A percentile compares a stretch with the other conserved stretches of the same genome.
These are phyloP conservation scores for Suhomyces kunorum DNA, from an alignment of 1,139 yeast genomes.

Conservation along the genomic window DNA sequence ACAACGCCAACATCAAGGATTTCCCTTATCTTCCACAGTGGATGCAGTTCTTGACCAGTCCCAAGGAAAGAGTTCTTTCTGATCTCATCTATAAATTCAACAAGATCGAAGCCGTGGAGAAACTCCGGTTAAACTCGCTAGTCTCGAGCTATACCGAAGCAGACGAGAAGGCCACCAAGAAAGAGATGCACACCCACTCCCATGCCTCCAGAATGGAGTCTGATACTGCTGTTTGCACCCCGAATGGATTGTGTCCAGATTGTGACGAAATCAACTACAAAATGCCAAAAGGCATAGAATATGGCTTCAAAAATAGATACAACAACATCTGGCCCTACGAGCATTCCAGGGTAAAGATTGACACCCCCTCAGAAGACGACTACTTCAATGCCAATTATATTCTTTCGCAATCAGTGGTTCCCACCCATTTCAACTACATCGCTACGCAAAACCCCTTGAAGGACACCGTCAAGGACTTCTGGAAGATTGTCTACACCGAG, in stretches of 20 bases:
- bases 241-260: conserved; percentile 44
- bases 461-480: conserved; percentile 45
- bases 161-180: conserved; percentile 4
- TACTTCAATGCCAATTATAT: conserved; percentile 49
- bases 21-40: conserved; percentile 45
- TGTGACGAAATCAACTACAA: conserved; percentile 47
- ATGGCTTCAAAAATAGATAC: conserved; percentile 47
- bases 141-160: conserved; percentile 11
- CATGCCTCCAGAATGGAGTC: conserved; percentile 1
- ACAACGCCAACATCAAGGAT: conserved; percentile 27
- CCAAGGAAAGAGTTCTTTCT: conserved; percentile 31
- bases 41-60: conserved; percentile 38
- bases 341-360: conserved; percentile 44
- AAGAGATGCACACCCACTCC: conserved; percentile 11
- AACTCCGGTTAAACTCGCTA: conserved; percentile 42
- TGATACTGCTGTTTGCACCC: conserved; percentile 35
- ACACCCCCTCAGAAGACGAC: conserved; percentile 31
- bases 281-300: conserved; percentile 55
- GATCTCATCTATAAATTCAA: conserved; percentile 42
- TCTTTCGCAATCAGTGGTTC: conserved; percentile 19
- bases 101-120: conserved; percentile 53
- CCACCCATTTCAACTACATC: conserved; percentile 32
- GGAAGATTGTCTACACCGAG: conserved; percentile 53
- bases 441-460: conserved; percentile 49
- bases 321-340: conserved; percentile 51